These are phyloP conservation scores for Saitozyma sp. DNA, from an alignment of 768 basidiomycete species.

Conservation along the genomic window DNA sequence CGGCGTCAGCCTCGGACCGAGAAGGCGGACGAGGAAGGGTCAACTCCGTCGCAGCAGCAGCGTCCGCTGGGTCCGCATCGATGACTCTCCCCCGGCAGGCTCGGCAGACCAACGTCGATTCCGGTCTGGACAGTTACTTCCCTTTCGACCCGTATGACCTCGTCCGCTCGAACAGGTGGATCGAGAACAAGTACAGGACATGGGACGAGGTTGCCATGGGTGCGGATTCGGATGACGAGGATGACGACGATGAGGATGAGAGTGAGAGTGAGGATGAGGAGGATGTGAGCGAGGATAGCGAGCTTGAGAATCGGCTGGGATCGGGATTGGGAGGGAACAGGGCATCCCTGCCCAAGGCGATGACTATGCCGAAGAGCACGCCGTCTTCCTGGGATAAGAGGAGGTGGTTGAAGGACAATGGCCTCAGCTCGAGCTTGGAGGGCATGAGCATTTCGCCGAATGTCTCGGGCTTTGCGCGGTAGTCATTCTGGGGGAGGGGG, in stretches of 20 bases:
- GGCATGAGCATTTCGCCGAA: conserved; percentile 47
- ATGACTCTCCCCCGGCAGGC: conserved; percentile 32
- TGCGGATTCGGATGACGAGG: conserved; percentile 54
- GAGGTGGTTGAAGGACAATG: conserved; percentile 26
- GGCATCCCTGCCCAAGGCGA: not conserved
- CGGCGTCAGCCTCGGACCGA: not conserved
- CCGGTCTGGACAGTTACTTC: conserved; percentile 90
- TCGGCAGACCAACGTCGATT: conserved; percentile 52
- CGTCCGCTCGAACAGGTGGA: conserved; percentile 71
- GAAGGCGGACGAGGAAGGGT: too few relatives aligned
- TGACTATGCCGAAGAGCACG: conserved; percentile 17
- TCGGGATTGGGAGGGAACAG: conserved; percentile 7
- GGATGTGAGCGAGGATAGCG: conserved; percentile 11
- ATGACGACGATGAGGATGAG: conserved; percentile 11
- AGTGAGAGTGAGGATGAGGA: conserved; percentile 17
- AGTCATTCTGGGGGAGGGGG: too few relatives aligned
- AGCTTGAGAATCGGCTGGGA: conserved; percentile 14
- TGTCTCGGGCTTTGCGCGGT: not conserved
- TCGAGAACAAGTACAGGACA: conserved; percentile 81
- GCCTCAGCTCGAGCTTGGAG: conserved; percentile 37
- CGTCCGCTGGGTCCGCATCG: conserved; percentile 10
- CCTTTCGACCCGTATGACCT: conserved; percentile 97
- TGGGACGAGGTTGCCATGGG: conserved; percentile 78
- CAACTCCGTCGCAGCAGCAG: not conserved
- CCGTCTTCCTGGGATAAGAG: conserved; percentile 14